Conservation (phyloP, 2,329 filamentous ascomycete species). For the Phialophora expanda region DNA sequence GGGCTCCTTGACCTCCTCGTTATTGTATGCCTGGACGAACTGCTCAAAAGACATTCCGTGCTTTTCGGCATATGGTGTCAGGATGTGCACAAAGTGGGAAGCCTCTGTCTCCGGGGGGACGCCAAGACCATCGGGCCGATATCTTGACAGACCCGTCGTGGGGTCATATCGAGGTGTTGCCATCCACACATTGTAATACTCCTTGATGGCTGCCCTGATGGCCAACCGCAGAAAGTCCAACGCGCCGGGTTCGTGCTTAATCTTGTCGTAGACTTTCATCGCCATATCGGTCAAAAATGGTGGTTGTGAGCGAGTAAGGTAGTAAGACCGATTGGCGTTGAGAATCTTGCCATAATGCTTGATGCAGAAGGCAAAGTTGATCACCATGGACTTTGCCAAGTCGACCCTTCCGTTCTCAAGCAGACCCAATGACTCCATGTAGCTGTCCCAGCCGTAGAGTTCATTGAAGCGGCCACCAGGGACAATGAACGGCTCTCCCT, state of each 20-base stretch:
- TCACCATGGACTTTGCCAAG: slow-evolving; percentile 90
- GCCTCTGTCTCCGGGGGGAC: slow-evolving; percentile 92
- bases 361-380: slow-evolving; percentile 97
- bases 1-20: slow-evolving; percentile 75
- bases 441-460: slow-evolving; percentile 98
- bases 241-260: slow-evolving; percentile 81
- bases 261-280: slow-evolving; percentile 88
- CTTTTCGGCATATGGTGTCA: slow-evolving; percentile 83
- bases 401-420: slow-evolving; percentile 83
- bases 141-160: slow-evolving; percentile 78
- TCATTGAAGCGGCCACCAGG: slow-evolving; percentile 98
- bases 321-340: slow-evolving; percentile 96
- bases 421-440: slow-evolving; percentile 94
- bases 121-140: slow-evolving; percentile 80
- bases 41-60: slow-evolving; percentile 79
- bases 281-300: slow-evolving; percentile 98
- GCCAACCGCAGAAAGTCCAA: slow-evolving; percentile 79
- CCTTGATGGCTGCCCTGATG: slow-evolving; percentile 92
- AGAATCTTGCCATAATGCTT: slow-evolving; percentile 98
- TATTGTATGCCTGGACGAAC: slow-evolving; percentile 89
- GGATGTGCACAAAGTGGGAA: slow-evolving; percentile 80
- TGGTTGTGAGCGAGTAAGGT: slow-evolving; percentile 89
- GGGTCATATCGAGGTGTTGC: slow-evolving; percentile 76
- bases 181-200: slow-evolving; percentile 91
- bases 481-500: slow-evolving; percentile 92